Conservation (phyloP, 2,329 filamentous ascomycete species). For the Diaporthe destruens region DNA sequence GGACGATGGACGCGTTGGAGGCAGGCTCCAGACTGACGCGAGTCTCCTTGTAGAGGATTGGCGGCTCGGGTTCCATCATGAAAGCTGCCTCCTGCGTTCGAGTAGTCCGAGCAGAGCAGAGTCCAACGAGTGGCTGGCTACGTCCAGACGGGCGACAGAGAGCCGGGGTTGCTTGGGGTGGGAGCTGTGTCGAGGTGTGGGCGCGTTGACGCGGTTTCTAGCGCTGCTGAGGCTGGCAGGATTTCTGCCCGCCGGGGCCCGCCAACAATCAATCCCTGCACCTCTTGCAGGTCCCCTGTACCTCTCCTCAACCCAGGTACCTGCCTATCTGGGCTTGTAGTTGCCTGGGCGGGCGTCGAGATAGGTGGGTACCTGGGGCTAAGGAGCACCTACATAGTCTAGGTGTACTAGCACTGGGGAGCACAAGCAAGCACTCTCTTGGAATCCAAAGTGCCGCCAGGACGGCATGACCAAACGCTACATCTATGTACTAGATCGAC, state of each 20-base stretch:
- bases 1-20: constrained; percentile 76
- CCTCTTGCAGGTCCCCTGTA: neutral
- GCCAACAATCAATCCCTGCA: constrained; percentile 17
- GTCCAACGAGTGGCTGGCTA: neutral
- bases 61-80: constrained; percentile 73
- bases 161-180: constrained; percentile 16
- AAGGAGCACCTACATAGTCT: too few relatives aligned
- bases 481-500: too few relatives aligned
- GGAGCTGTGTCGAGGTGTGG: constrained; percentile 29
- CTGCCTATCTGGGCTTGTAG: too few relatives aligned
- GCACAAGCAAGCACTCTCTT: too few relatives aligned
- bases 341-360: too few relatives aligned
- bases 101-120: constrained; percentile 5
- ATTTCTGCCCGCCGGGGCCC: constrained; percentile 44
- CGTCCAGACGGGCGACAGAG: constrained; percentile 6
- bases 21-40: constrained; percentile 84
- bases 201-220: constrained; percentile 10
- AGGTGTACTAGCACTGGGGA: too few relatives aligned
- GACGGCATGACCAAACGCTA: neutral
- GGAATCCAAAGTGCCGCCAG: neutral
- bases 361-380: too few relatives aligned
- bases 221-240: constrained; percentile 43
- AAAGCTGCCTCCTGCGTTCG: constrained; percentile 37
- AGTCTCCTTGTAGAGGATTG: constrained; percentile 86
- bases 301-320: too few relatives aligned